Conservation (phyloP, 768 basidiomycete genomes). For the Phaeolepiota aurea region DNA sequence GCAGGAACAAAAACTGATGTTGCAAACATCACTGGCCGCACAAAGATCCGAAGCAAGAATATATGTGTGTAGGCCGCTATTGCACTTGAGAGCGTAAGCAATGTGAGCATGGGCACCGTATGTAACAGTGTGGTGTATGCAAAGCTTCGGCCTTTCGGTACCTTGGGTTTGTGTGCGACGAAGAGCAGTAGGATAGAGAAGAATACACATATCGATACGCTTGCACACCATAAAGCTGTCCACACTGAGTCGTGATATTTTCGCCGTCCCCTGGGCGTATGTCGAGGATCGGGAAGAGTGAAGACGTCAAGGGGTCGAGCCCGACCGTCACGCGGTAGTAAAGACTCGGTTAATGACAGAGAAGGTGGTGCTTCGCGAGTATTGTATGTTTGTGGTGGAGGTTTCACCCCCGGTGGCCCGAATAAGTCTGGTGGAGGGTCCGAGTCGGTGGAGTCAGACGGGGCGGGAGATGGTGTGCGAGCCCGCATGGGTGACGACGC, state of each 20-base stretch:
- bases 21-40: constrained; percentile 73
- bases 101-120: constrained; percentile 69
- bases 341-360: constrained; percentile 71
- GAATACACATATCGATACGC: constrained; percentile 52
- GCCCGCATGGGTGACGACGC: constrained; percentile 47
- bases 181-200: constrained; percentile 62
- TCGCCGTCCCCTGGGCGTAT: constrained; percentile 51
- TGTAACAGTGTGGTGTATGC: constrained; percentile 71
- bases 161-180: constrained; percentile 35
- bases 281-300: constrained; percentile 68
- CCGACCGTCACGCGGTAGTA: constrained; percentile 66
- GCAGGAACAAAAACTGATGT: constrained; percentile 73
- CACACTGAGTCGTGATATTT: constrained; percentile 70
- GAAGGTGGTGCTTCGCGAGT: constrained; percentile 30
- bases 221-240: constrained; percentile 59
- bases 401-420: constrained; percentile 23
- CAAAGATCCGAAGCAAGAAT: constrained; percentile 70
- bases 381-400: constrained; percentile 32
- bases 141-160: constrained; percentile 22
- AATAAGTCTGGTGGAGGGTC: constrained; percentile 36
- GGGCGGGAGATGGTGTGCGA: constrained; percentile 28
- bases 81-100: constrained; percentile 66
- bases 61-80: constrained; percentile 67
- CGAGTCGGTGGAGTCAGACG: constrained; percentile 34
- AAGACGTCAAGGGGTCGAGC: constrained; percentile 62